Base-by-base conservation (phyloP, 2,329 filamentous ascomycete genomes). In the Pestalotiopsis sp. region DNA sequence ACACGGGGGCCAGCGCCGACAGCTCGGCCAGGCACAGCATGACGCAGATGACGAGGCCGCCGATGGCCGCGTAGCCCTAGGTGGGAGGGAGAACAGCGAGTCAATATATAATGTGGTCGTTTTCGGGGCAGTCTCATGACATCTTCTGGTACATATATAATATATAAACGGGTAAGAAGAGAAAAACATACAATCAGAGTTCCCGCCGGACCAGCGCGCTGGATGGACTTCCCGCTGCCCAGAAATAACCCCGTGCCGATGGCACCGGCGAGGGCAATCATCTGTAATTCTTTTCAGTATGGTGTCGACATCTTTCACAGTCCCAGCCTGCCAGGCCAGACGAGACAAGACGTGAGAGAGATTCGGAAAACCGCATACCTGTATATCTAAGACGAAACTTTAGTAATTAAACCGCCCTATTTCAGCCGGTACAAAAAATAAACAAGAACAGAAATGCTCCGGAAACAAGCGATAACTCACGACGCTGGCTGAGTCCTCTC, bases 161-260 rank as follows among this genome's bases (percentile, higher is more conserved):
- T 5, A 3, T n/a, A 27, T 4, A 58, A 58, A 23, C 3, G 31
- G 27, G 7, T n/a, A 14, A 25, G 59, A 23, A 17, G 27, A 25
- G 5, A 52, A 7, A 17, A 12, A 45, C 61, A 25, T 20, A 64
- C 61, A 63, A 63, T 41, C 20, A 63, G 31, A 25, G 61, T 64
- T 23, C 68, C 68, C 6, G 66, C 38, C 9, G 89, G 90, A 17
- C 90, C 90, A 73, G 88, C 90, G 14, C 78, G 80, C 11, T 82
- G 80, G 67, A 91, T 80, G 11, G 88, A 88, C 25, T 76, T 77
- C 52, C 88, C 90, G 1, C 89, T 90, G 58, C 89, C 87, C 66
- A 93, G 88, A 76, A 92, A 93, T 13, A 93, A 82, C 80, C 91
- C 64, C 4, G 64, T 66, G 9, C 64, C 87, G 81, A 77, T 70